Evolutionary conservation across 108 stramenopile genomes (phyloP).

Genomic region (Nitzschia sp.): DNA sequence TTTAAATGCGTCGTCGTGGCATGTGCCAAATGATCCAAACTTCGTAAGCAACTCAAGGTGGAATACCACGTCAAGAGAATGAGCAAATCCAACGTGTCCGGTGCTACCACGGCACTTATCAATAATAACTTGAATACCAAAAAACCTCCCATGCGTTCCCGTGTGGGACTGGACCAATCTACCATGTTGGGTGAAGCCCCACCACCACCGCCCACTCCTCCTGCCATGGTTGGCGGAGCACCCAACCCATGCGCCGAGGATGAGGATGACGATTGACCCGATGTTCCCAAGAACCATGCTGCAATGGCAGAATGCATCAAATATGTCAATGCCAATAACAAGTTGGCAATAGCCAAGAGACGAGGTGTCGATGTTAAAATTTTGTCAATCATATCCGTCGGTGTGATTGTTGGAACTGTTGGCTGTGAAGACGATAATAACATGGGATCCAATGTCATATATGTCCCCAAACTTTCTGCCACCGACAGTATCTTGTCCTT

Average conservation of each 20-base stretch:
- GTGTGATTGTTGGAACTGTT: too few relatives aligned
- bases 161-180: constrained; percentile 33
- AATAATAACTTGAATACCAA: constrained; percentile 78
- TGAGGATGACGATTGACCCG: too few relatives aligned
- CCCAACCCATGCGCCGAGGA: not conserved
- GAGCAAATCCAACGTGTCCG: constrained; percentile 69
- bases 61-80: constrained; percentile 78
- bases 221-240: not conserved
- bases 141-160: constrained; percentile 68
- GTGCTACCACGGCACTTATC: constrained; percentile 64
- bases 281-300: constrained; percentile 64
- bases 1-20: constrained; percentile 44
- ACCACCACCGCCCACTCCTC: not conserved
- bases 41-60: constrained; percentile 60
- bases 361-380: constrained; percentile 69
- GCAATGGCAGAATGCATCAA: constrained; percentile 67
- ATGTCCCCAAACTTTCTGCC: not conserved
- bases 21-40: constrained; percentile 58
- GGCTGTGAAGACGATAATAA: not conserved
- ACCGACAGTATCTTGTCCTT: not conserved
- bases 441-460: constrained; percentile 12
- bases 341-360: constrained; percentile 69
- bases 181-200: not conserved
- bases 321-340: constrained; percentile 62
- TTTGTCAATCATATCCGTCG: constrained; percentile 56